Conservation (phyloP, 495 filamentous ascomycete species). For the Cudoniella acicularis region DNA sequence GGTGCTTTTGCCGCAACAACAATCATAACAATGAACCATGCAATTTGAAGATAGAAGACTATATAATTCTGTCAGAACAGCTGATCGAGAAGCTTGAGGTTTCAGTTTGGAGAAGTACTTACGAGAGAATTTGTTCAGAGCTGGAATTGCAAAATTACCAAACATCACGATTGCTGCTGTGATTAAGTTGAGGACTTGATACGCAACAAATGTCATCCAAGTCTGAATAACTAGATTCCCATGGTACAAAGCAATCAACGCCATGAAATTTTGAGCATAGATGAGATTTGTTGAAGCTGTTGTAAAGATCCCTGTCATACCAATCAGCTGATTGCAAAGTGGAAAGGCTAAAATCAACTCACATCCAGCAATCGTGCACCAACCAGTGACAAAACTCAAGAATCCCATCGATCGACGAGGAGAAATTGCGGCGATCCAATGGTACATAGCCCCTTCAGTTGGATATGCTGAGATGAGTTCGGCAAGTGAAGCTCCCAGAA, state of each 20-base stretch:
- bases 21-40: slow-evolving; percentile 53
- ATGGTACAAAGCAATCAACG: slow-evolving; percentile 35
- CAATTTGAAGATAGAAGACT: slow-evolving; percentile 45
- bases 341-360: slow-evolving; percentile 4
- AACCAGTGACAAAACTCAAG: slow-evolving; percentile 39
- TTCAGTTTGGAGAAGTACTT: slow-evolving; percentile 39
- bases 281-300: slow-evolving; percentile 41
- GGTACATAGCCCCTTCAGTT: slow-evolving; percentile 5
- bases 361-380: slow-evolving; percentile 41
- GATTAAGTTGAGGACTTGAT: slow-evolving; percentile 32
- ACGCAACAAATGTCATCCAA: slow-evolving; percentile 53
- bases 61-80: slow-evolving; percentile 42
- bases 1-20: slow-evolving; percentile 52
- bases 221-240: slow-evolving; percentile 38
- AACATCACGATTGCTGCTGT: slow-evolving; percentile 8
- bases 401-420: slow-evolving; percentile 31
- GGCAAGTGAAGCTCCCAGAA: neutral
- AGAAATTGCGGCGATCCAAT: slow-evolving; percentile 3
- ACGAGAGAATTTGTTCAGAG: slow-evolving; percentile 26
- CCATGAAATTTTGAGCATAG: slow-evolving; percentile 34
- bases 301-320: slow-evolving; percentile 35
- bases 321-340: neutral
- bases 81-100: too few species aligned
- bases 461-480: slow-evolving; percentile 2
- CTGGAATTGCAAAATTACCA: slow-evolving; percentile 1